Evolutionary conservation across 768 basidiomycete species (phyloP), one percentile per base, ranked within the genome.

Genomic region (Rickenella mellea): DNA sequence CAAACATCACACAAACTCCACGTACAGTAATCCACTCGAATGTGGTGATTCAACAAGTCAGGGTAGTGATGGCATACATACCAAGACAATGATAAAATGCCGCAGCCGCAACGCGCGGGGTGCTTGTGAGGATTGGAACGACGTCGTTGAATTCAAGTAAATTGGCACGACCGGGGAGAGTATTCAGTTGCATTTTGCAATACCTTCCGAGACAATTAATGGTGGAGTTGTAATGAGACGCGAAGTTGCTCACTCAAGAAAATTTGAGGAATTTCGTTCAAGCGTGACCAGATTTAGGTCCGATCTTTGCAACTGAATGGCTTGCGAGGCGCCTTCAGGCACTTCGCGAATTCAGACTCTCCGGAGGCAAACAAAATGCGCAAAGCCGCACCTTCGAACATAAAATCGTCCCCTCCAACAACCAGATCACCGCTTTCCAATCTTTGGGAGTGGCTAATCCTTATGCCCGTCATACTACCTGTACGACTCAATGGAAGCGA

Each of bases 21-120:
- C n/a, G n/a, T n/a, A n/a, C n/a, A n/a, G n/a, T n/a, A n/a, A n/a
- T n/a, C n/a, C 33, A 22, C 33, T 36, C 3, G 19, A 22, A 19
- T 10, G 19, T 22, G 10, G 19, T 12, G 20, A 20, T n/a, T 6
- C n/a, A 31, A 3, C 8, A 26, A 21, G 20, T 12, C 14, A 22
- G 24, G 38, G 27, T 21, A 27, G 32, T 1, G 14, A 26, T n/a
- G 32, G 42, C 17, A 19, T 12, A 51, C 60, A 27, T 45, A 88
- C 88, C 86, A 31, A 91, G 69, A 55, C 86, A 88, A 50, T 91
- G 85, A 58, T 91, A 87, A 57, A 91, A 80, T 4, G 78, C 88
- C 12, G 83, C 76, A 7, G 87, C 79, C 8, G 84, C 88, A 27
- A 90, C 82, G 54, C 80, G 84, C 8, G 74, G 69, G 4, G 81